Percentiles rank a stretch among this genome's conserved stretches.
Evolutionary conservation across 2,329 filamentous ascomycete species (phyloP).

Genomic region (Sporothrix variecibatus): DNA sequence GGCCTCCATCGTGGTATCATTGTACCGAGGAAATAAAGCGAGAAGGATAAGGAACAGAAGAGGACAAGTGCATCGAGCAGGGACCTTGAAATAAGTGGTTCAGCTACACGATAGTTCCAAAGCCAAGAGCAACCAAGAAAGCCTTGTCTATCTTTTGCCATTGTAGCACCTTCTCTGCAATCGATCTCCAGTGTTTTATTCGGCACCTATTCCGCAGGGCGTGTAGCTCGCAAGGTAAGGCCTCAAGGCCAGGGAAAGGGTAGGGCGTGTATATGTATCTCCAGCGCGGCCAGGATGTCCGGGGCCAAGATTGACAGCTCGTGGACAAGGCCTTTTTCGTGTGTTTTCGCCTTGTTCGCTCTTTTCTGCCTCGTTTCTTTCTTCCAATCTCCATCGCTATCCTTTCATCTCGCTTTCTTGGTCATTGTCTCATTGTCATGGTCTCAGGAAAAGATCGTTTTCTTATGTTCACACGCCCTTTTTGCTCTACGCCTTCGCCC

Average conservation of each 20-base stretch:
- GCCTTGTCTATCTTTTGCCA: not conserved
- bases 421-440: not conserved
- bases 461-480: not conserved
- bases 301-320: no score
- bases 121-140: not conserved
- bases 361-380: not conserved
- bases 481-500: not conserved
- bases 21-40: not conserved
- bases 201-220: conserved; percentile 1
- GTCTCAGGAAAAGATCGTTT: not conserved
- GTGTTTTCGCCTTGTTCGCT: no score
- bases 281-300: no score
- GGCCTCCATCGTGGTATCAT: not conserved
- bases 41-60: not conserved
- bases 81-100: not conserved
- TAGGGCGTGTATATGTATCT: not conserved
- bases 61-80: not conserved
- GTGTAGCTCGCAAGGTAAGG: not conserved
- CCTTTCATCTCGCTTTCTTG: not conserved
- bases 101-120: not conserved
- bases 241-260: not conserved
- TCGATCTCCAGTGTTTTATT: not conserved
- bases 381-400: not conserved
- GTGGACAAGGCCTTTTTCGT: no score
- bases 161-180: not conserved